phyloP scores from a whole-genome alignment of 2,329 filamentous ascomycete genomes.

The Pyrenophora tritici-repentis region DNA sequence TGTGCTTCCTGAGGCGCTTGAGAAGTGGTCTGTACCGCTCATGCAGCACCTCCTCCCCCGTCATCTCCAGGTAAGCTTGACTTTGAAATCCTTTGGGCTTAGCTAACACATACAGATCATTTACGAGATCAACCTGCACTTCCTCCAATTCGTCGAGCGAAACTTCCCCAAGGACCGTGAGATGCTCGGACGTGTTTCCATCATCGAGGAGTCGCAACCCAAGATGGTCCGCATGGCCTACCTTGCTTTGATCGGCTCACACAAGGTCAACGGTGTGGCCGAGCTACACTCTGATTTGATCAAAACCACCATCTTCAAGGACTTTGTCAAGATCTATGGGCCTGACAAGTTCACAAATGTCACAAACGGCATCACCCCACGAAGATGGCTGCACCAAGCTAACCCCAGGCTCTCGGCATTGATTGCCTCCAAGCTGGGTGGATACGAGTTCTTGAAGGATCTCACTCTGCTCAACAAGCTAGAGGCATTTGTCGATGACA shows the following conservation, averaged over 20 bases:
- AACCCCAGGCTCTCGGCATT: conserved; percentile 91
- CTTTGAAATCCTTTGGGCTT: not conserved
- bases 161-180: conserved; percentile 89
- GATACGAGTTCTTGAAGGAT: conserved; percentile 86
- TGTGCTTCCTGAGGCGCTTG: conserved; percentile 91
- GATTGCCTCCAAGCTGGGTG: conserved; percentile 86
- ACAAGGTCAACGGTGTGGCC: conserved; percentile 98
- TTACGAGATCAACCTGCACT: conserved; percentile 95
- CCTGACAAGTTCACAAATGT: conserved; percentile 98
- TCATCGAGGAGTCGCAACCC: conserved; percentile 94
- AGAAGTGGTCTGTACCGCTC: conserved; percentile 97
- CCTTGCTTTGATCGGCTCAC: conserved; percentile 92
- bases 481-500: conserved; percentile 82
- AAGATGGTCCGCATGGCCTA: conserved; percentile 99
- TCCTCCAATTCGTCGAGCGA: conserved; percentile 89
- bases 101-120: conserved; percentile 66
- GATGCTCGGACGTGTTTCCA: conserved; percentile 83
- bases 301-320: conserved; percentile 99
- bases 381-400: conserved; percentile 95
- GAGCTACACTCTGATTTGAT: conserved; percentile 97
- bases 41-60: conserved; percentile 91
- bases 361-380: conserved; percentile 95
- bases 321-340: conserved; percentile 94
- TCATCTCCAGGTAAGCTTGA: conserved; percentile 68
- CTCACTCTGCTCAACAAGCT: conserved; percentile 84